These are phyloP conservation scores for Inga leiocalycina DNA, from an alignment of 306 rosid species.

Conservation along the genomic window DNA sequence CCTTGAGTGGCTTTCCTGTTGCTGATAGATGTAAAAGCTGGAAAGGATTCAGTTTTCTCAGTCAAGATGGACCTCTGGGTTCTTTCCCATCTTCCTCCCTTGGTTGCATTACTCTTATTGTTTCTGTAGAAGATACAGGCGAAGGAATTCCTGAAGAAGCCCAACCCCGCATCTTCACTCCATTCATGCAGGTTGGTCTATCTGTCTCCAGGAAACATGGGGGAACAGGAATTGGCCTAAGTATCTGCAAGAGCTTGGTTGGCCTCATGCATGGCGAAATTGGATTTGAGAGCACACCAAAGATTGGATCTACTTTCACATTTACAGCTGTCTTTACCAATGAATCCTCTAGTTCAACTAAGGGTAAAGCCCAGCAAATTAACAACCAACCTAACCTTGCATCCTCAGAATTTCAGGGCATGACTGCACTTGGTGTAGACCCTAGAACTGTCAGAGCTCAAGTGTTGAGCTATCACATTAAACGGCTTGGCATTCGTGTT, in stretches of 20 bases:
- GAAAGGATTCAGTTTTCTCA: constrained; percentile 64
- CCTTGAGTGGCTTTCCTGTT: constrained; percentile 85
- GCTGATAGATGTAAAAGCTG: constrained; percentile 72
- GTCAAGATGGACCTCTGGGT: constrained; percentile 61
- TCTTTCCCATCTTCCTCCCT: constrained; percentile 56
- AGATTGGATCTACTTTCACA: constrained; percentile 89
- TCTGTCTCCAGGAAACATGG: constrained; percentile 90
- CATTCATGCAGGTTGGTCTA: constrained; percentile 95
- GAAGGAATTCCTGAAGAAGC: constrained; percentile 85
- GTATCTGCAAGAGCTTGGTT: constrained; percentile 97
- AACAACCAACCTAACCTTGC: constrained; percentile 59
- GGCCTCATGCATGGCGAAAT: constrained; percentile 97
- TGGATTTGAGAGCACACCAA: constrained; percentile 82
- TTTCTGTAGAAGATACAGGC: constrained; percentile 97
- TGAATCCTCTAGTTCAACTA: constrained; percentile 47
- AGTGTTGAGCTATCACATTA: constrained; percentile 87
- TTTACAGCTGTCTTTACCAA: constrained; percentile 81
- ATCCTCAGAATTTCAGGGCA: constrained; percentile 72
- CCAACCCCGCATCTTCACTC: constrained; percentile 81
- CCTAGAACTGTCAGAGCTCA: constrained; percentile 72
- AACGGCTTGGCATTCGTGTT: constrained; percentile 79
- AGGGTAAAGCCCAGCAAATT: constrained; percentile 53
- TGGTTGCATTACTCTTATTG: constrained; percentile 68
- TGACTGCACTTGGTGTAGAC: constrained; percentile 77
- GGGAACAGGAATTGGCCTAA: constrained; percentile 95